phyloP scores from a whole-genome alignment of 805 yeast species.

The Yarrowia divulgata region DNA sequence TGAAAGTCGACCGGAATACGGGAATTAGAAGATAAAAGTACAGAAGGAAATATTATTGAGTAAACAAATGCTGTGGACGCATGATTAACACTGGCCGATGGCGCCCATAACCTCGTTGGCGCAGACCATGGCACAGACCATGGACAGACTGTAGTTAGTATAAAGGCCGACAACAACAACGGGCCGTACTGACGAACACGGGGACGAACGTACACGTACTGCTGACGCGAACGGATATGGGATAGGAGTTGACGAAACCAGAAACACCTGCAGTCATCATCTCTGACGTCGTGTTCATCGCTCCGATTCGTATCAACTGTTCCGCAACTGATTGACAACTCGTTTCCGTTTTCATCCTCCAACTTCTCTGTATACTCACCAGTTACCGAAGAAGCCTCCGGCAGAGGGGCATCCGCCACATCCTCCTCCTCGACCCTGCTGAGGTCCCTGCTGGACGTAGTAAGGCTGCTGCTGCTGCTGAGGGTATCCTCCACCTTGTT shows the following conservation, averaged over 20 bases:
- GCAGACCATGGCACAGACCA: conserved; percentile 36
- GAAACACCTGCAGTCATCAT: no score
- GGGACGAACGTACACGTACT: no score
- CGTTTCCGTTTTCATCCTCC: neutral
- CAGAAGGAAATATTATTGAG: conserved; percentile 31
- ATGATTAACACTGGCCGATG: conserved; percentile 31
- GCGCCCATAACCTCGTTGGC: conserved; percentile 35
- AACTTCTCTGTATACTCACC: conserved; percentile 6
- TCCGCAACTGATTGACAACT: neutral
- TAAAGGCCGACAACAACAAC: neutral
- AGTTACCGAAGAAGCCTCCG: conserved; percentile 27
- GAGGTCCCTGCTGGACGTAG: conserved; percentile 35
- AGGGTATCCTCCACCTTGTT: conserved; percentile 19
- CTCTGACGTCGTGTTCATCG: no score
- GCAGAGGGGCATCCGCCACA: conserved; percentile 20
- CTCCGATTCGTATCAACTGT: no score
- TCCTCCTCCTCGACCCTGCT: conserved; percentile 18
- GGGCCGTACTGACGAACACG: no score
- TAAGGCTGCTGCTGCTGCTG: conserved; percentile 39
- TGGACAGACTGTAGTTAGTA: conserved; percentile 33
- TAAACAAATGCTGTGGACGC: conserved; percentile 1
- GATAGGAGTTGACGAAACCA: no score
- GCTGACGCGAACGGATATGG: neutral
- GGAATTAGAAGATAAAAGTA: conserved; percentile 5
- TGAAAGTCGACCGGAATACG: conserved; percentile 6